Evolutionary conservation across 768 basidiomycete genomes (phyloP).

Genomic region (Lentinula aciculospora): DNA sequence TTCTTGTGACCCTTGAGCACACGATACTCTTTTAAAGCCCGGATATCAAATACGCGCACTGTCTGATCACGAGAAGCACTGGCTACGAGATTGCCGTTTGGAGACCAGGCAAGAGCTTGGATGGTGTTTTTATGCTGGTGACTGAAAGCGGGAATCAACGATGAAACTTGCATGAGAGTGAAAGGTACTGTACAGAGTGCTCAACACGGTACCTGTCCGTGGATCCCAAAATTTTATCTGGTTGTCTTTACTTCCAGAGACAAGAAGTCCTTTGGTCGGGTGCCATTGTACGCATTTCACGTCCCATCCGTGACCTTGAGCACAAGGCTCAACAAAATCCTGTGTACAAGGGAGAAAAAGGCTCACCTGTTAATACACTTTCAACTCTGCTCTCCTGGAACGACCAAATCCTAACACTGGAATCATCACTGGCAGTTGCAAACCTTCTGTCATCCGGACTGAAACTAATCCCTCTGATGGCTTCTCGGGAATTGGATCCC

Average conservation of each 20-base stretch:
- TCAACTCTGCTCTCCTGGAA: conserved; percentile 91
- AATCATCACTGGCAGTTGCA: conserved; percentile 94
- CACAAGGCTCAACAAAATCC: neutral
- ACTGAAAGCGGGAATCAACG: conserved; percentile 29
- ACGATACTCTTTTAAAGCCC: conserved; percentile 94
- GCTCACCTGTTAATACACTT: conserved; percentile 73
- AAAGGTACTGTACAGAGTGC: conserved; percentile 65
- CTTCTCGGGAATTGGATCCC: conserved; percentile 82
- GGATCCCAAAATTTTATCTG: conserved; percentile 99
- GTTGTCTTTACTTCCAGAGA: conserved; percentile 96
- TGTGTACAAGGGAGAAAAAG: neutral
- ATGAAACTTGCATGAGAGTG: neutral
- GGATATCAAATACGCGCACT: conserved; percentile 94
- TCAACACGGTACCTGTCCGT: conserved; percentile 82
- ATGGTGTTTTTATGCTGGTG: conserved; percentile 98
- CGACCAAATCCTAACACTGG: conserved; percentile 91
- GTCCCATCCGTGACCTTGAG: conserved; percentile 94
- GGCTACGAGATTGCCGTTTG: conserved; percentile 89
- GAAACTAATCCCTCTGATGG: conserved; percentile 87
- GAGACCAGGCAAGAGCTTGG: conserved; percentile 89
- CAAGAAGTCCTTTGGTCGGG: conserved; percentile 91
- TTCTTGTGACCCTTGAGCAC: conserved; percentile 95
- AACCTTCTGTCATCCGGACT: conserved; percentile 90
- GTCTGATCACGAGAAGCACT: conserved; percentile 95
- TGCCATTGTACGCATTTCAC: conserved; percentile 99